These are phyloP conservation scores for Fulvia fulva DNA, from an alignment of 2,329 filamentous ascomycete species.

Conservation along the genomic window DNA sequence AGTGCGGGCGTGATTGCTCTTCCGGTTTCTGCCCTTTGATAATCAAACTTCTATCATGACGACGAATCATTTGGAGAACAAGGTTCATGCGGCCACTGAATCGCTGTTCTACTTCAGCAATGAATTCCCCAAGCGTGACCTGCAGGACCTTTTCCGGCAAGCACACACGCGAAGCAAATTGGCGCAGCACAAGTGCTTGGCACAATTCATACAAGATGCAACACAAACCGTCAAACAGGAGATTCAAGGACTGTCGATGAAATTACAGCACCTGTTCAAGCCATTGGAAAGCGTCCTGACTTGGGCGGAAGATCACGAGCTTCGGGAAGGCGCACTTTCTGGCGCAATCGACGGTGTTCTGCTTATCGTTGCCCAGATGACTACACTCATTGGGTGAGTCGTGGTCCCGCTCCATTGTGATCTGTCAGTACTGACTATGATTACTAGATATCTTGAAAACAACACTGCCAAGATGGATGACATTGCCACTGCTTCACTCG, in stretches of 20 bases:
- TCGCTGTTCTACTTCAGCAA: slow-evolving; percentile 51
- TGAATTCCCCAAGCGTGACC: slow-evolving; percentile 47
- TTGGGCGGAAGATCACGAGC: slow-evolving; percentile 33
- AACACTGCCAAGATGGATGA: slow-evolving; percentile 8
- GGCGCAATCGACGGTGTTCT: slow-evolving; percentile 46
- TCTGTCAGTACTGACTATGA: too few relatives aligned
- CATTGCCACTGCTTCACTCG: slow-evolving; percentile 32
- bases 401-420: neutral
- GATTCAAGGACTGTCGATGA: slow-evolving; percentile 30
- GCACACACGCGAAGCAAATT: slow-evolving; percentile 42
- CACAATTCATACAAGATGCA: slow-evolving; percentile 41
- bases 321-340: slow-evolving; percentile 41
- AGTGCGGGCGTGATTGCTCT: too few relatives aligned
- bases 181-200: slow-evolving; percentile 35
- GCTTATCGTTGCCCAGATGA: slow-evolving; percentile 41
- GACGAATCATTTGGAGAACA: too few relatives aligned
- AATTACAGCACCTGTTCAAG: slow-evolving; percentile 32
- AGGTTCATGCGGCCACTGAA: too few relatives aligned
- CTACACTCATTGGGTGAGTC: slow-evolving; percentile 43
- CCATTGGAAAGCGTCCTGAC: slow-evolving; percentile 38
- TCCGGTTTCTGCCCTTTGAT: too few relatives aligned
- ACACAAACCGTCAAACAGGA: slow-evolving; percentile 42
- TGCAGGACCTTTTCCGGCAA: slow-evolving; percentile 39
- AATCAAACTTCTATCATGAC: too few relatives aligned
- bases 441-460: slow-evolving; percentile 32